Evolutionary conservation across 2,329 filamentous ascomycete genomes (phyloP).

Genomic region (Fusarium verrucosum): DNA sequence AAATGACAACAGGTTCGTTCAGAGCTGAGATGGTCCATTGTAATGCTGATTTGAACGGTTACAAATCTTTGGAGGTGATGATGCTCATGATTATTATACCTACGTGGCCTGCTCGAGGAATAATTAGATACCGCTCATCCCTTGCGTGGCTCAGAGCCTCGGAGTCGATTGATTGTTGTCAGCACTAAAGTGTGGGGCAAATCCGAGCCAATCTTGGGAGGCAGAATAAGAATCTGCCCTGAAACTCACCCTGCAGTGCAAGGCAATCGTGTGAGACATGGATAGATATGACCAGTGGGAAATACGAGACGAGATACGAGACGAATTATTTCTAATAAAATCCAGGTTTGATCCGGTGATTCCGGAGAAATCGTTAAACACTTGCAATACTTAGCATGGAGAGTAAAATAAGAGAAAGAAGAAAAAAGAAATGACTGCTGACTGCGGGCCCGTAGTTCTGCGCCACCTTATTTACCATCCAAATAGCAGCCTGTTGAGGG

Average conservation of each 20-base stretch:
- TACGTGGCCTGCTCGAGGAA: background rate
- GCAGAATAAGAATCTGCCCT: background rate
- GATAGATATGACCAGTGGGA: too few relatives aligned
- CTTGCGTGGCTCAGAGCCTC: too few relatives aligned
- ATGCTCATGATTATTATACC: background rate
- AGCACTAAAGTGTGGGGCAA: constrained; percentile 19
- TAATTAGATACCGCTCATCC: too few relatives aligned
- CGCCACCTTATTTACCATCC: too few relatives aligned
- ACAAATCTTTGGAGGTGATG: background rate
- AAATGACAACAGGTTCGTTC: background rate
- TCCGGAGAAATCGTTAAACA: background rate
- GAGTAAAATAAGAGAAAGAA: too few relatives aligned
- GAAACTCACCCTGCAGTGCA: background rate
- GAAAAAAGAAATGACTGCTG: background rate
- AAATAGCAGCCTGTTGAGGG: too few relatives aligned
- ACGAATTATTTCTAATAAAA: background rate
- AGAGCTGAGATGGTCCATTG: background rate
- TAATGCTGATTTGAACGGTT: rapidly evolving
- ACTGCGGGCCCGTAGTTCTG: too few relatives aligned
- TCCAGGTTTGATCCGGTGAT: background rate
- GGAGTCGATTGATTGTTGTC: constrained; percentile 7
- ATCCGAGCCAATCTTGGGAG: constrained; percentile 1
- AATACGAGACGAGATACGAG: too few relatives aligned
- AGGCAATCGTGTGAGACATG: background rate
- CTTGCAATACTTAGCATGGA: too few relatives aligned